Percentiles rank a stretch among this genome's conserved stretches.
Conservation (phyloP, 2,329 filamentous ascomycete genomes). For the Talaromyces sp. region DNA sequence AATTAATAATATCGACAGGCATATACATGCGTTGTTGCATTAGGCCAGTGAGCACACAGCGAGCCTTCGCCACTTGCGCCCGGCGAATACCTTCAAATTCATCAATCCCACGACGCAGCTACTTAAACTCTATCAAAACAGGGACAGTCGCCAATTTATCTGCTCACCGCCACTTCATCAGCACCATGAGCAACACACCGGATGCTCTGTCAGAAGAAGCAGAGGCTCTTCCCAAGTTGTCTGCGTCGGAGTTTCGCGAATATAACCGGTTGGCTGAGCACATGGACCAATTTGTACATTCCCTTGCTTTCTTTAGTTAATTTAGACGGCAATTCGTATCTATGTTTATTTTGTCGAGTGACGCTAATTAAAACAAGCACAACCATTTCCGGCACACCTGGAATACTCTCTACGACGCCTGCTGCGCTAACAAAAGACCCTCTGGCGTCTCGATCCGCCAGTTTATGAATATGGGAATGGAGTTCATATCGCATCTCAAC, state of each 20-base stretch:
- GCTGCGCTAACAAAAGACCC: slow-evolving; percentile 55
- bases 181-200: slow-evolving; percentile 43
- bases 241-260: slow-evolving; percentile 58
- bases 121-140: slow-evolving; percentile 3
- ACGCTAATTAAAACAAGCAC: slow-evolving; percentile 49
- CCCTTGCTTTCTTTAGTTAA: slow-evolving; percentile 3
- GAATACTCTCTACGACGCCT: slow-evolving; percentile 65
- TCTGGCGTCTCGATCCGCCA: slow-evolving; percentile 60
- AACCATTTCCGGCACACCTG: slow-evolving; percentile 70
- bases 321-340: background rate
- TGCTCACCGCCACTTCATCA: slow-evolving; percentile 49
- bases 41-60: background rate
- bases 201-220: slow-evolving; percentile 74
- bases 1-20: background rate
- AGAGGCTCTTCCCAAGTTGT: slow-evolving; percentile 60
- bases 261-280: slow-evolving; percentile 70
- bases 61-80: background rate
- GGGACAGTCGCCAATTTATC: slow-evolving; percentile 12
- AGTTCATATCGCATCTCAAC: slow-evolving; percentile 65
- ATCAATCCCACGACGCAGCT: background rate
- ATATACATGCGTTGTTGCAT: background rate
- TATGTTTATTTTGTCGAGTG: background rate
- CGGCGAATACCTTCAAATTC: background rate
- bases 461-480: slow-evolving; percentile 63
- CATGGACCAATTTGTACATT: slow-evolving; percentile 64